Base-by-base conservation (phyloP, 805 yeast species). In the Saturnispora silvae region DNA sequence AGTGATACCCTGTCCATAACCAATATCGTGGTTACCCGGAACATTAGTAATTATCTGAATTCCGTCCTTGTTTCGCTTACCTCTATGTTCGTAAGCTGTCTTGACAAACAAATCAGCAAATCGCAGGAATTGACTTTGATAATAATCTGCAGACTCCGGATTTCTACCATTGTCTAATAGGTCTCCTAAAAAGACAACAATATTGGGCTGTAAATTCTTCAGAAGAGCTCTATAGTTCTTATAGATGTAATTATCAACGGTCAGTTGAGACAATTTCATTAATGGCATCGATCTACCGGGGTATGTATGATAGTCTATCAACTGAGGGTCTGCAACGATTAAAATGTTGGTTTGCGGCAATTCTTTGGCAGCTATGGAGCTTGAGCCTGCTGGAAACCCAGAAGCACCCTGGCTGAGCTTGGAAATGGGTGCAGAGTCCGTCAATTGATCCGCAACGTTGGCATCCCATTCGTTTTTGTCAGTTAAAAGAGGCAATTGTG, bases 1-100 rank as follows among this genome's bases (percentile, higher is more conserved):
- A 5, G 75, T 65, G 11, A 89, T 74, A 0, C 76, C 70, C 40
- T 77, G 73, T 20, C 89, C 95, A 59, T 80, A 87, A 0, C 98
- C 98, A 45, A 94, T 86, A 55, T 92, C 98, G 53, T 92, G 98
- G 50, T 92, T 92, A 1, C 97, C 98, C 0, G 96, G 95, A 2
- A 58, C 42, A 38, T 53, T 48, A 34, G 71, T 63, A 37, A 64
- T 59, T 6, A 70, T 61, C 18, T 43, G 40, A 30, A 68, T 67
- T 34, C 68, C 62, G 20, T 31, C 26, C 23, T 22, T 34, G n/a
- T 35, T 20, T 37, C 26, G 35, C 32, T 33, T 28, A 5, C 35
- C 36, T 31, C 28, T 35, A 18, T 37, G 40, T 16, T 37, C 33
- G 2, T 79, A 77, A 11, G 31, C 43, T 10, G 47, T 34, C 3